phyloP scores from a whole-genome alignment of 768 basidiomycete genomes.

The Pulveroboletus sp. region DNA sequence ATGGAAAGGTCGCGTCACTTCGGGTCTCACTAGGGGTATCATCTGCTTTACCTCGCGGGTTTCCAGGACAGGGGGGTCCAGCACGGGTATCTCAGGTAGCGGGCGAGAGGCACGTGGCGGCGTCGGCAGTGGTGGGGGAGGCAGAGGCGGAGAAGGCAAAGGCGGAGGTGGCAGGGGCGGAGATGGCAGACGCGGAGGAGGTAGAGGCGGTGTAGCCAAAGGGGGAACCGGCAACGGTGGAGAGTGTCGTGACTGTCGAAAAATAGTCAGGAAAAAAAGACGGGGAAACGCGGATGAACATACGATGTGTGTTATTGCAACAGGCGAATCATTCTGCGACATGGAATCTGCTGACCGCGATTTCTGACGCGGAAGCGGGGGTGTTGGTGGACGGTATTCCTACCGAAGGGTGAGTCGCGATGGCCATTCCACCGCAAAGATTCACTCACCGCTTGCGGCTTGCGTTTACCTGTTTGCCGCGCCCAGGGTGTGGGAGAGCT shows the following conservation, averaged over 20 bases:
- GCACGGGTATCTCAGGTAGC: slow-evolving; percentile 29
- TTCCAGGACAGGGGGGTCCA: slow-evolving; percentile 11
- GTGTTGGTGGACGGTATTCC: slow-evolving; percentile 59
- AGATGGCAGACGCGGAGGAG: slow-evolving; percentile 15
- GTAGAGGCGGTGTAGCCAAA: slow-evolving; percentile 9
- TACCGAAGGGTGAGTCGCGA: slow-evolving; percentile 18
- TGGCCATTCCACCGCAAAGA: neutral
- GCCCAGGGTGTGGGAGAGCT: slow-evolving; percentile 35
- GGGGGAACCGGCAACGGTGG: slow-evolving; percentile 21
- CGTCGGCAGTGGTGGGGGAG: slow-evolving; percentile 25
- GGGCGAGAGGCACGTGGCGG: slow-evolving; percentile 28
- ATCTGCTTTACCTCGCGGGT: slow-evolving; percentile 17
- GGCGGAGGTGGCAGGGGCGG: slow-evolving; percentile 7
- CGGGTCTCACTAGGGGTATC: slow-evolving; percentile 13
- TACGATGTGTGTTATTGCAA: slow-evolving; percentile 25
- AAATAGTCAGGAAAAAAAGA: slow-evolving; percentile 1
- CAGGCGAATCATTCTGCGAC: slow-evolving; percentile 33
- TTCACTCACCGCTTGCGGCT: slow-evolving; percentile 25
- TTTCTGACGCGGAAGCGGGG: slow-evolving; percentile 44
- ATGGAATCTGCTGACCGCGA: slow-evolving; percentile 26
- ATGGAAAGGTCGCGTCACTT: slow-evolving; percentile 18
- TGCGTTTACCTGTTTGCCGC: slow-evolving; percentile 24
- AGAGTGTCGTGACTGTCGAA: slow-evolving; percentile 24
- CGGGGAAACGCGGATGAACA: slow-evolving; percentile 8
- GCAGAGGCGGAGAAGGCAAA: slow-evolving; percentile 21